phyloP scores from a whole-genome alignment of 306 rosid species.

The Cucurbita moschata region DNA sequence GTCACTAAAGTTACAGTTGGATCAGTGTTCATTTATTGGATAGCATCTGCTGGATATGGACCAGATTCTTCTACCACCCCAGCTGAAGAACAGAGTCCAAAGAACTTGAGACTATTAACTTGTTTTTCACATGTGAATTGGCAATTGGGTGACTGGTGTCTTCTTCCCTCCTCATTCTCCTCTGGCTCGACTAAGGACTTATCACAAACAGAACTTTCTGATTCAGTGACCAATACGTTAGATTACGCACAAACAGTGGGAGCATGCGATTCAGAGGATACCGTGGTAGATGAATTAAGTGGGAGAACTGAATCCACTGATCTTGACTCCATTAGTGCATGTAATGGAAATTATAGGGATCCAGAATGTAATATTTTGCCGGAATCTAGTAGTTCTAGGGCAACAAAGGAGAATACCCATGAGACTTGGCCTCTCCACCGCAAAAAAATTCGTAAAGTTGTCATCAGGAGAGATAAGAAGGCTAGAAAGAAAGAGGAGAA shows the following conservation, averaged over 20 bases:
- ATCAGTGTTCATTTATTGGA: conserved; percentile 89
- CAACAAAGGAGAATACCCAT: conserved; percentile 53
- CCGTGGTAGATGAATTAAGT: conserved; percentile 44
- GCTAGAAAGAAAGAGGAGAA: conserved; percentile 76
- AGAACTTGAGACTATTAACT: conserved; percentile 69
- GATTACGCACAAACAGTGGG: conserved; percentile 54
- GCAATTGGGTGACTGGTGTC: conserved; percentile 99
- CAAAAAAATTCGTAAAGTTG: conserved; percentile 81
- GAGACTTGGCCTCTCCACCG: conserved; percentile 87
- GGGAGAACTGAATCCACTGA: conserved; percentile 51
- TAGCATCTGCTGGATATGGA: conserved; percentile 97
- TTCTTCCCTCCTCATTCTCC: conserved; percentile 36
- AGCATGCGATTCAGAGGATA: conserved; percentile 66
- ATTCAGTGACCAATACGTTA: conserved; percentile 36
- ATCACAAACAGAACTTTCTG: conserved; percentile 40
- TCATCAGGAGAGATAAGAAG: conserved; percentile 80
- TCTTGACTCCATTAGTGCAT: conserved; percentile 35
- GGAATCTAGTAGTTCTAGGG: conserved; percentile 55
- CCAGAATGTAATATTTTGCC: conserved; percentile 24
- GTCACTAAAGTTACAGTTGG: conserved; percentile 86
- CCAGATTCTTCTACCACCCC: conserved; percentile 87
- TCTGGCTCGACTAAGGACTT: conserved; percentile 32
- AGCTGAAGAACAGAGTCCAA: conserved; percentile 87
- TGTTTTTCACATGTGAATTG: conserved; percentile 91
- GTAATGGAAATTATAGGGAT: conserved; percentile 35